Base-by-base conservation (phyloP, 257 asterid species). In the Paulownia fortunei region DNA sequence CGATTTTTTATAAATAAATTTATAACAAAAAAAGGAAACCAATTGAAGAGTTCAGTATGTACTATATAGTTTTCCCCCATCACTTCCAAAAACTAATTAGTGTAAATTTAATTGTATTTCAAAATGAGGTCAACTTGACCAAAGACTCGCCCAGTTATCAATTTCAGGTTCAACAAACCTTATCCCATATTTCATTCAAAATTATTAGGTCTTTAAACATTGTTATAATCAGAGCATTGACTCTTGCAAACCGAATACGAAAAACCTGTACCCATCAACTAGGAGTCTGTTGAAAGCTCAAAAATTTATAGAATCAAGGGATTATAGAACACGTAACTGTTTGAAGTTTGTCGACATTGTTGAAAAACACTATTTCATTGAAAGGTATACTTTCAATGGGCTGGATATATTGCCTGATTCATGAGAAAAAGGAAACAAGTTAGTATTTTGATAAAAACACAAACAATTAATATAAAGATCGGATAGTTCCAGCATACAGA, bases 301-400 rank as follows among this genome's bases (percentile, higher is more conserved):
- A 19, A 72, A 49, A 63, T 11, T 60, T 73, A n/a, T 23, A 61
- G 58, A 32, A 58, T 51, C 55, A 8, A 11, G 37, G 54, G 32
- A 59, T 37, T 65, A 62, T 27, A 52, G 65, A 83, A 63, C 71
- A 77, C 97, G 68, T 63, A 89, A 92, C 99, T 84, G 97, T 81
- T 88, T 86, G 90, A 78, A 93, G 96, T 76, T 84, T 86, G 86
- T 87, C 94, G 69, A 86, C 92, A 73, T 93, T 83, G 80, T 90
- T 79, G 89, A 87, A 89, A 91, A 91, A 86, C 80, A 89, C 78
- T 80, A 89, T 84, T 87, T 91, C 98, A 76, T 86, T 87, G 68
- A 82, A 83, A 64, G 95, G 97, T 69, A 89, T 69, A 80, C 81
- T 85, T 79, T 88, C 93, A 79, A 86, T 81, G 76, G 94, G 92